Evolutionary conservation across 495 filamentous ascomycete genomes (phyloP), one percentile per base, ranked within the genome.

Genomic region (Clohesyomyces aquaticus): DNA sequence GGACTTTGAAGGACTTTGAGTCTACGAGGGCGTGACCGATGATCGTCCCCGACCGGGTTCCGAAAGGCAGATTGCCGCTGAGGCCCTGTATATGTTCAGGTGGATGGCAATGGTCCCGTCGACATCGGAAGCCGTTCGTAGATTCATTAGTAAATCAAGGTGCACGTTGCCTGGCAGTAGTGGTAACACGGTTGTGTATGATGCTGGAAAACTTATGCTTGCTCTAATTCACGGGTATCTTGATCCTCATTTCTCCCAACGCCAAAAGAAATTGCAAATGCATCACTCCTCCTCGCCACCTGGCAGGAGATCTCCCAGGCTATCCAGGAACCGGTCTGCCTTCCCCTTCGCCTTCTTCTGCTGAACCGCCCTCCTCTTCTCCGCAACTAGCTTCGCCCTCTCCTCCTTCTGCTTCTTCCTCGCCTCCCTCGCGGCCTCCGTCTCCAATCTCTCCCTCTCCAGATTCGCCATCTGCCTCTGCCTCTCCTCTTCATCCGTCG

Each of bases 381-480:
- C 80, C 83, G 16, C 83, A 82, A 90, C 81, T 71, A 79, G 79
- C 71, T 72, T 80, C 65, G 78, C 82, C 68, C 86, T 74, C 73
- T 82, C 79, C 66, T 86, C 82, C 27, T 81, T 65, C 53, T 81
- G 73, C 67, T 71, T 74, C 72, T 69, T 77, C 65, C 83, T 71
- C 68, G 77, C 77, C 73, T 79, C 77, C 63, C 77, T 69, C 71
- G 72, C 74, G 66, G 75, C 74, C 76, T 90, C 85, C 56, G 94
- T 98, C 71, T 83, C 81, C 61, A 71, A 68, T 55, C 94, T 77
- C 78, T 89, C 85, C 58, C 67, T 74, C 68, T 82, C 80, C 61
- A 98, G 73, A 49, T 79, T 82, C 73, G 82, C 81, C 91, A 98
- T 96, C 82, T 98, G 88, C 73, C 72, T 72, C 64, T 76, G 75